A percentile compares a stretch with the other conserved stretches of the same genome.
These are phyloP conservation scores for Dioscorea zingiberensis DNA, from an alignment of 106 monocot species.

Conservation along the genomic window DNA sequence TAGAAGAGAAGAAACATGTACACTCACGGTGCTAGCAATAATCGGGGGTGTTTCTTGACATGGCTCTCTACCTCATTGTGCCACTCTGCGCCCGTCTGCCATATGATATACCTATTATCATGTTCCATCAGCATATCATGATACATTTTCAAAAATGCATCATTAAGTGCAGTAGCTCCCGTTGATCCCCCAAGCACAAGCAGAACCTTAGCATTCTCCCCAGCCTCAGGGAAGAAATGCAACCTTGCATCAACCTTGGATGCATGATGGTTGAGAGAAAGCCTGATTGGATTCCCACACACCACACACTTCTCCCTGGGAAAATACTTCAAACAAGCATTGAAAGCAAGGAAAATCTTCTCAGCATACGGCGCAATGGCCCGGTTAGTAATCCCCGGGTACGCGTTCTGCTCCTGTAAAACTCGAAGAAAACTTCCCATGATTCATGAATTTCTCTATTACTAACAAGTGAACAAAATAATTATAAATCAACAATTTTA, in stretches of 20 bases:
- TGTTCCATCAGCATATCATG: constrained; percentile 48
- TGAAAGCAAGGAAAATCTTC: constrained; percentile 64
- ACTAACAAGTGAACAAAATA: not conserved
- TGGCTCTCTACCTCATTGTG: constrained; percentile 70
- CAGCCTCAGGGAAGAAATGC: constrained; percentile 51
- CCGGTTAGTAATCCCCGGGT: constrained; percentile 48
- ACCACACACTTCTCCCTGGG: constrained; percentile 53
- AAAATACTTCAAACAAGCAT: constrained; percentile 38
- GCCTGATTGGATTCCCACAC: constrained; percentile 68
- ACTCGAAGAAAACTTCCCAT: not conserved
- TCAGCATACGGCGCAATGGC: constrained; percentile 35
- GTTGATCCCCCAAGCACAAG: constrained; percentile 67
- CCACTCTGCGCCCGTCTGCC: constrained; percentile 67
- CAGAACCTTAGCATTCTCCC: constrained; percentile 34
- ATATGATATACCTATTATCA: constrained; percentile 66
- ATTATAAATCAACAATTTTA: too few species aligned
- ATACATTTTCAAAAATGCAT: constrained; percentile 66
- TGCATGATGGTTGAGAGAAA: constrained; percentile 27
- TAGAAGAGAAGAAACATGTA: not conserved
- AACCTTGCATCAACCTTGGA: constrained; percentile 57
- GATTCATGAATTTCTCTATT: not conserved
- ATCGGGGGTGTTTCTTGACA: constrained; percentile 44
- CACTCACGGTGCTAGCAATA: constrained; percentile 64
- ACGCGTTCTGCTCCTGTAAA: constrained; percentile 53
- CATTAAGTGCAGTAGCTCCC: constrained; percentile 46